phyloP scores from a whole-genome alignment of 352 stramenopile genomes.

The Phytophthora agathidicida region DNA sequence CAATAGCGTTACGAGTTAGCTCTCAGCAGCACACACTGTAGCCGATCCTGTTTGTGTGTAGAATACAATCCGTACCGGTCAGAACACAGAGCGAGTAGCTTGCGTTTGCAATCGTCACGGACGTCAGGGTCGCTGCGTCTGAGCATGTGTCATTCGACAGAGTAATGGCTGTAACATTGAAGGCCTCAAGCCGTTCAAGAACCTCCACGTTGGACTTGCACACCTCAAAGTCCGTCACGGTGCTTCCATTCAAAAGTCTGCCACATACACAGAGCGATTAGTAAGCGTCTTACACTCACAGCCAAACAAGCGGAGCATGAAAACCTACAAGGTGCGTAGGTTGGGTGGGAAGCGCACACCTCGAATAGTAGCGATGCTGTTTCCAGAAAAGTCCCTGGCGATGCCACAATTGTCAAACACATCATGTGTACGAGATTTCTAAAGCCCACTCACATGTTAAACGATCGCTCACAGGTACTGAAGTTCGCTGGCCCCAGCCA shows the following conservation, averaged over 20 bases:
- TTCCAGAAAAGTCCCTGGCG: constrained; percentile 37
- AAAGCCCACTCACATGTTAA: constrained; percentile 26
- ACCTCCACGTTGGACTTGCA: constrained; percentile 36
- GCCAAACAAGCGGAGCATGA: not conserved
- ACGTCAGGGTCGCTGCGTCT: not conserved
- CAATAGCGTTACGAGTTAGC: not conserved
- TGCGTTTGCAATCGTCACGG: constrained; percentile 22
- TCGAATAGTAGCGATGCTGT: constrained; percentile 31
- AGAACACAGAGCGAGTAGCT: constrained; percentile 36
- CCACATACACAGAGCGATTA: not conserved
- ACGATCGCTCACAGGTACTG: constrained; percentile 29
- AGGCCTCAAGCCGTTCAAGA: constrained; percentile 27
- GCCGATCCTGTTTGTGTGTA: no score
- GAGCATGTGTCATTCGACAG: constrained; percentile 10
- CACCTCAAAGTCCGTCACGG: constrained; percentile 36
- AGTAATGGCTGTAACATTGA: constrained; percentile 22
- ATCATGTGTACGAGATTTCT: no score
- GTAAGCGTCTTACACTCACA: not conserved
- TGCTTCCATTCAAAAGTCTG: constrained; percentile 38
- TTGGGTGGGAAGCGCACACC: constrained; percentile 37
- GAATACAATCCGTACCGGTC: constrained; percentile 18
- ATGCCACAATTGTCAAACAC: not conserved
- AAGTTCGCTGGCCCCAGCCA: constrained; percentile 30
- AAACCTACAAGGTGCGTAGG: constrained; percentile 24
- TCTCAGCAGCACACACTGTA: no score